phyloP scores from a whole-genome alignment of 106 monocot species.

The Platanthera guangdongensis region DNA sequence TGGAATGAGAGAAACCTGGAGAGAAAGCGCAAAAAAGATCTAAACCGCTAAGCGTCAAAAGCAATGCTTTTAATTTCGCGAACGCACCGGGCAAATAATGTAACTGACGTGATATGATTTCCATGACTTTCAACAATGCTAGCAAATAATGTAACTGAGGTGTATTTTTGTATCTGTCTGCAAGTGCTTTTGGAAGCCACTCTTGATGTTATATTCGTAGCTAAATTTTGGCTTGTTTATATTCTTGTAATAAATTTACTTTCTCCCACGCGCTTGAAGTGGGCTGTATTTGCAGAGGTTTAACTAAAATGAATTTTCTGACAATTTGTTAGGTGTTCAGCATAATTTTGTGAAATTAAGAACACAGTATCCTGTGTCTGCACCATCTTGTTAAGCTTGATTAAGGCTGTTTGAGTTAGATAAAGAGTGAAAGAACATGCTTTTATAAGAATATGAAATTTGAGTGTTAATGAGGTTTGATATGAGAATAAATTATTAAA shows the following conservation, averaged over 20 bases:
- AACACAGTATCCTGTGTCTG: neutral
- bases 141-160: neutral
- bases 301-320: neutral
- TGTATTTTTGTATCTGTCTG: neutral
- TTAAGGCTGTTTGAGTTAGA: neutral
- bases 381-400: neutral
- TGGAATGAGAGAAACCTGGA: too few species aligned
- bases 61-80: too few species aligned
- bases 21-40: too few species aligned
- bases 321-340: neutral
- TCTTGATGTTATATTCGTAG: neutral
- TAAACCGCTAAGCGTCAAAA: too few species aligned
- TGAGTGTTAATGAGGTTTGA: neutral
- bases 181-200: neutral
- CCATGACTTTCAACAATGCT: neutral
- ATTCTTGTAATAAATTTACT: neutral
- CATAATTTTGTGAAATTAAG: neutral
- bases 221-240: neutral
- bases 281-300: neutral
- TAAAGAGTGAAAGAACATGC: neutral
- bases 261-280: neutral
- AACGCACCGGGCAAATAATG: neutral
- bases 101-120: neutral
- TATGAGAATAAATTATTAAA: neutral
- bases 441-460: neutral